Evolutionary conservation across 495 filamentous ascomycete genomes (phyloP).

Genomic region (Lasiosphaeris hirsuta): DNA sequence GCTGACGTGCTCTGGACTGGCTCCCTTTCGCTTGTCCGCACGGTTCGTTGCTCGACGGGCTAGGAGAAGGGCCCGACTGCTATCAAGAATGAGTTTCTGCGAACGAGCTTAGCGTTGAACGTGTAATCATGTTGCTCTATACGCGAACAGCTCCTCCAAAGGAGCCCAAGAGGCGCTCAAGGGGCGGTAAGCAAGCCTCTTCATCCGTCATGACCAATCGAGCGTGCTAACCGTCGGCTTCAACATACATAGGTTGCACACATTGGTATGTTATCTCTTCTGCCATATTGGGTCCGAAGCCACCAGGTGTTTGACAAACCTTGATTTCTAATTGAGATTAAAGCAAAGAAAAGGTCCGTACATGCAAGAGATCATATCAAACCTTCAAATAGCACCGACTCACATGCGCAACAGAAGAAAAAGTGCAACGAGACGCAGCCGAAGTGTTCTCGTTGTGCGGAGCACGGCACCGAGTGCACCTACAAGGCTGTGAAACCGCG

Average conservation of each 20-base stretch:
- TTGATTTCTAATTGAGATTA: constrained; percentile 11
- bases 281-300: background rate
- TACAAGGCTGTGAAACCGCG: constrained; percentile 58
- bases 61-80: background rate
- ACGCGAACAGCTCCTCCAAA: constrained; percentile 56
- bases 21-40: too few species aligned
- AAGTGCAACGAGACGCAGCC: constrained; percentile 63
- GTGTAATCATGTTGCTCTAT: constrained; percentile 52
- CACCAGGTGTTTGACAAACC: background rate
- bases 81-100: background rate
- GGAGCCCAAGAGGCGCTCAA: constrained; percentile 56
- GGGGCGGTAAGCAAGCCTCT: constrained; percentile 50
- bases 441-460: constrained; percentile 54
- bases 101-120: too few species aligned
- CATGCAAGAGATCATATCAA: too few species aligned
- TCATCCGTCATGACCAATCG: background rate
- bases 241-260: constrained; percentile 47
- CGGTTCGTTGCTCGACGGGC: too few species aligned
- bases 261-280: constrained; percentile 48
- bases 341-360: constrained; percentile 38
- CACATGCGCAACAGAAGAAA: constrained; percentile 49
- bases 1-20: too few species aligned
- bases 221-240: constrained; percentile 11
- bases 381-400: background rate
- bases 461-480: constrained; percentile 50